Evolutionary conservation across 2,329 filamentous ascomycete species (phyloP).

Genomic region (Domatiomyces catenatus): DNA sequence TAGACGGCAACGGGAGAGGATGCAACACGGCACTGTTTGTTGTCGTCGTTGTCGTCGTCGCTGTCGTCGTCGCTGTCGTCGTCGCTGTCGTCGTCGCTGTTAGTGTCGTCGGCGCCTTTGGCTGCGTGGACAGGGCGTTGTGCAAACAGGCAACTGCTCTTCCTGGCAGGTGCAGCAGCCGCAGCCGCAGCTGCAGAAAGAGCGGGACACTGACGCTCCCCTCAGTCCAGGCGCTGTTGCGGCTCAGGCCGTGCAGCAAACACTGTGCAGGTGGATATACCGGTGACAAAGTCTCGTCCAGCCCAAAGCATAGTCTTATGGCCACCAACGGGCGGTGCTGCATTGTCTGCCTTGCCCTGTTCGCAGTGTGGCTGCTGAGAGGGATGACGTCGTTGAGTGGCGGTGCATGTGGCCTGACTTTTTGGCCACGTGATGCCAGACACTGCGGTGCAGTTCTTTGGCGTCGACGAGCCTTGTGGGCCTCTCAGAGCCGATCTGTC

Average conservation of each 20-base stretch:
- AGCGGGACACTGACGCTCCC: background rate
- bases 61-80: background rate
- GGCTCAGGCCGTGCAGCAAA: background rate
- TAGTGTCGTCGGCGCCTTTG: too few relatives aligned
- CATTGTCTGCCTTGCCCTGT: background rate
- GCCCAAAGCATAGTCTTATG: background rate
- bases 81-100: too few relatives aligned
- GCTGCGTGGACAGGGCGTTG: background rate
- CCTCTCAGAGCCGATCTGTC: too few relatives aligned
- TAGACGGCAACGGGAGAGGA: background rate
- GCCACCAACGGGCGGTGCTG: background rate
- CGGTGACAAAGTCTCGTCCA: background rate
- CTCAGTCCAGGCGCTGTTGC: background rate
- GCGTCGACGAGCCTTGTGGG: too few relatives aligned
- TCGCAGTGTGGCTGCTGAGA: background rate
- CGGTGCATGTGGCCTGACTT: background rate
- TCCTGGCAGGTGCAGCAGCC: background rate
- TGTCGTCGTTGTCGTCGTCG: background rate
- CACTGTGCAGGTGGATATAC: background rate
- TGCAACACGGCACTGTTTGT: background rate
- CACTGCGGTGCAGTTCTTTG: too few relatives aligned
- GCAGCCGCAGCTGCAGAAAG: background rate
- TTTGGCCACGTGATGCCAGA: too few relatives aligned
- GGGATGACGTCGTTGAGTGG: background rate
- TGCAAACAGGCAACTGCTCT: background rate